These are phyloP conservation scores for Salix viminalis DNA, from an alignment of 345 rosid species.

Conservation along the genomic window DNA sequence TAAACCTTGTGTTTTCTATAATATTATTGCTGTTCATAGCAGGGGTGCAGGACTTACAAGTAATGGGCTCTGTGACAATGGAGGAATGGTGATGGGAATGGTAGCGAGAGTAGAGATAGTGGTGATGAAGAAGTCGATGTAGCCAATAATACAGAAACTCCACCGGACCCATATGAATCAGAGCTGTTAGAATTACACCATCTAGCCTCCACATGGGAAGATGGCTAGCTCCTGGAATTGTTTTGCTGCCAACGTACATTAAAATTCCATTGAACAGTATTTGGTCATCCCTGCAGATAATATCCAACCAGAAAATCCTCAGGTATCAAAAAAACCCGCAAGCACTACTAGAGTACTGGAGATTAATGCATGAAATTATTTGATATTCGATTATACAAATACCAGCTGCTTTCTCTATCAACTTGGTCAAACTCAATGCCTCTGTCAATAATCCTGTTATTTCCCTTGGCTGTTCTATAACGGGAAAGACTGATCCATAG, in stretches of 20 bases:
- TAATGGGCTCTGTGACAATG: constrained; percentile 78
- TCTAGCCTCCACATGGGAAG: constrained; percentile 61
- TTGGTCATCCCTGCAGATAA: constrained; percentile 64
- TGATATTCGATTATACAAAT: background rate
- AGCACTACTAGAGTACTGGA: too few relatives aligned
- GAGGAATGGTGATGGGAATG: constrained; percentile 96
- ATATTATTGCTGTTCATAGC: too few relatives aligned
- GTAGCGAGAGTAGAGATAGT: constrained; percentile 75
- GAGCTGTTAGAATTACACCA: constrained; percentile 37
- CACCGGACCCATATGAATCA: constrained; percentile 71
- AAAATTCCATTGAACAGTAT: constrained; percentile 54
- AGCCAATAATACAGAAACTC: constrained; percentile 85
- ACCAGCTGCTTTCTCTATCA: constrained; percentile 62
- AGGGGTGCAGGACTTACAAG: constrained; percentile 30
- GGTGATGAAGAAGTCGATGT: constrained; percentile 75
- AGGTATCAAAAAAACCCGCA: background rate
- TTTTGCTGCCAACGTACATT: constrained; percentile 21
- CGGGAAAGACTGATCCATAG: constrained; percentile 65
- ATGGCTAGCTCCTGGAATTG: constrained; percentile 25
- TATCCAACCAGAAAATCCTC: background rate
- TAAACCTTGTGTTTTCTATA: too few relatives aligned
- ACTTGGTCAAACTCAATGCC: constrained; percentile 77
- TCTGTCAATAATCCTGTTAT: constrained; percentile 51
- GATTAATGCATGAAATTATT: too few relatives aligned
- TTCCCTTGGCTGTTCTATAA: constrained; percentile 55